Base-by-base conservation (phyloP, 2,329 filamentous ascomycete genomes). In the Zymoseptoria ardabiliae region DNA sequence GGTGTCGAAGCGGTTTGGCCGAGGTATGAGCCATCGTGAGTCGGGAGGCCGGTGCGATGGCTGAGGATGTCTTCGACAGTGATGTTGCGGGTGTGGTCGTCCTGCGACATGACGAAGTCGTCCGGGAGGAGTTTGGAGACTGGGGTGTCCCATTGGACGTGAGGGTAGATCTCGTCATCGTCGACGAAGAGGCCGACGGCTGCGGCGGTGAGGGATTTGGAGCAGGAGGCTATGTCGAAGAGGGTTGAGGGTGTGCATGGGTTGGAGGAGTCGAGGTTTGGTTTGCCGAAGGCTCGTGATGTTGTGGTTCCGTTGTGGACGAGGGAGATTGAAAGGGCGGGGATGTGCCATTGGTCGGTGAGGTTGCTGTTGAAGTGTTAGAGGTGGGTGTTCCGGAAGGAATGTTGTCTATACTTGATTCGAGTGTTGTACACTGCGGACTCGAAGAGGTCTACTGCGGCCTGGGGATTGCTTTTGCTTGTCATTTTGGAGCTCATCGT, bases 201-300 rank as follows among this genome's bases (percentile, higher is more conserved):
- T 0, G 81, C 81, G 1, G 79, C 77, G 0, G 78, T 80, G 53
- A 82, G 77, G 2, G 81, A 79, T 67, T 86, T 86, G 20, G 81
- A 83, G 1, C 78, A 83, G 50, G 81, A 84, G 1, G 77, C 84
- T 2, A 75, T 76, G 59, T 80, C 82, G 71, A 81, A 85, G 2
- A 85, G 73, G 0, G 82, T 84, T 28, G 79, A 72, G 0, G 77
- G 67, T 0, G 74, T 79, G 8, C 77, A 76, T 0, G 72, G 69
- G 0, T 70, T 74, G 4, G 69, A 70, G 1, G 57, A 66, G 4
- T 76, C 70, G 4, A 75, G 68, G n/a, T 61, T 59, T 55, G 73
- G 66, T 64, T 76, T 61, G 61, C 78, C 70, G 62, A 76, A 72
- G 30, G 74, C 74, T 77, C 78, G 61, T 63, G 71, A 60, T 45